Evolutionary conservation across 805 yeast species (phyloP), one percentile per base, ranked within the genome.

Genomic region (Ogataea allantospora): DNA sequence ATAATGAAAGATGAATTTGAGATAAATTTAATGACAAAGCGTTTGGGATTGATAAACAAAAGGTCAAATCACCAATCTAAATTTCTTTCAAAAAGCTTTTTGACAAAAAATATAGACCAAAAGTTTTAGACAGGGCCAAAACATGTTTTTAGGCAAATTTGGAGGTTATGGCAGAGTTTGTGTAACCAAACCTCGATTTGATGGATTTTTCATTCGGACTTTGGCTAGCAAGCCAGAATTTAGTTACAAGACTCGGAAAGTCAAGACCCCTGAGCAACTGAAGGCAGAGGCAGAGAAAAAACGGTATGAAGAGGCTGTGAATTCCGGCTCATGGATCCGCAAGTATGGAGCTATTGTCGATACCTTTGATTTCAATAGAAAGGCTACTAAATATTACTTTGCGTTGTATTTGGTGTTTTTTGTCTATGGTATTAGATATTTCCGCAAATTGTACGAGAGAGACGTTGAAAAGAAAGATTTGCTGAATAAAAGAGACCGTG

Each of bases 401-500:
- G 76, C 74, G n/a, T 72, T 77, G 2, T 83, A 83, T 55, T 67
- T 68, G 2, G 63, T 73, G 7, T 73, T 81, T 52, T 57, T 78
- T 19, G 65, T 73, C 14, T 74, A 80, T 40, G 85, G 87, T 35
- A 70, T 76, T 40, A 71, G 71, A 53, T 78, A 80, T 56, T 80
- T 83, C 78, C 68, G 77, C 50, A 83, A 82, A 51, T 58, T 83
- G 34, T 83, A 75, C 57, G 62, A 68, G 30, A 79, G 79, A 59
- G 91, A 84, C 44, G 66, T 74, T 41, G 87, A 82, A 52, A 62
- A 78, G 42, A 63, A 58, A 34, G 59, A 55, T 13, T 42, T 63
- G 33, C 35, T 58, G 12, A 51, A 57, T 28, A 45, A 50, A 26
- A 46, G 60, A 33, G 63, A 57, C 26, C 15, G 61, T 28, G 71